Base-by-base conservation (phyloP, 2,329 filamentous ascomycete species). In the Knoxdaviesia capensis region DNA sequence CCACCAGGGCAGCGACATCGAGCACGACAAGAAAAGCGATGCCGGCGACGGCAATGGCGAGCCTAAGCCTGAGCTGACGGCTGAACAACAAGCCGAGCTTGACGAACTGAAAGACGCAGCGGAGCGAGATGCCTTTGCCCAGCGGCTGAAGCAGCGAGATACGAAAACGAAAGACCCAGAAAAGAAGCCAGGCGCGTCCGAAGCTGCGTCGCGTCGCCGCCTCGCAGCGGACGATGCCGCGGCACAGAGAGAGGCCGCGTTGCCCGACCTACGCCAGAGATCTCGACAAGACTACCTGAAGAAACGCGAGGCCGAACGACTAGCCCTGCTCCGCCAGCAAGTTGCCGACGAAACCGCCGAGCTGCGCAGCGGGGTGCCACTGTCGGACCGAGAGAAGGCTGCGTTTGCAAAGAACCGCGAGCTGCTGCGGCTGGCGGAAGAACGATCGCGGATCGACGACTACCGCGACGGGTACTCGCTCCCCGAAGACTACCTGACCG, bases 401-500 rank as follows among this genome's bases (percentile, higher is more conserved):
- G 84, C 94, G 48, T 96, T 98, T 56, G 79, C 80, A 3, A 79
- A 84, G 53, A 96, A 96, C 53, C 67, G 83, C 38, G 84, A 96
- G 58, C 68, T 87, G 30, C 60, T 94, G 36, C 70, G 78, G 34
- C 65, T 94, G 36, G 84, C 85, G 1, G 83, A 94, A 59, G 85
- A 92, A 56, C 71, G 88, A 28, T 64, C 88, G 43, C 73, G 74
- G 37, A 93, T 98, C 48, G 87, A 96, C 54, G 88, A 96, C 50
- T 77, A 94, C 56, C 72, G 79, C 20, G 87, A 94, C 61, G 88
- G 88, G 2, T 98, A 96, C 59, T 71, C 79, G 49, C 78, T 98
- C 63, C 90, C 88, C 0, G 87, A 94, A 48, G 86, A 94, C 56
- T 94, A 94, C 54, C 88, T 94, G 47, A 94, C 83, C 0, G 86